phyloP scores from a whole-genome alignment of 2,329 filamentous ascomycete genomes.

The Fusarium sp. region DNA sequence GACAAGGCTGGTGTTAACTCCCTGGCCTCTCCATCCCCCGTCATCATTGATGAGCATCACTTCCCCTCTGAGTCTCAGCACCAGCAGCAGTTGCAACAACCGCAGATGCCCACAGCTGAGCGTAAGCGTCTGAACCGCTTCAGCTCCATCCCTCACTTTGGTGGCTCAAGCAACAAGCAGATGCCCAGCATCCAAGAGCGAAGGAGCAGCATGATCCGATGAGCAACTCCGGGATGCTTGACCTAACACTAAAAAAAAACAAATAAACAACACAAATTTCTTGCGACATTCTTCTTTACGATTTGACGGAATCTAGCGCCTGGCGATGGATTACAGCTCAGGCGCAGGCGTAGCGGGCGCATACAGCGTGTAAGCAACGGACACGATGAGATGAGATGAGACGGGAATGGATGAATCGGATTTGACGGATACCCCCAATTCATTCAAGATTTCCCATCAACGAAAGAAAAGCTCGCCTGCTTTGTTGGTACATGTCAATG shows the following conservation, averaged over 20 bases:
- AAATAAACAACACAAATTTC: slow-evolving; percentile 29
- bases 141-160: slow-evolving; percentile 69
- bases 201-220: slow-evolving; percentile 58
- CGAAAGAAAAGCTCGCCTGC: slow-evolving; percentile 20
- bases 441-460: slow-evolving; percentile 33
- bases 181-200: slow-evolving; percentile 56
- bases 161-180: slow-evolving; percentile 55
- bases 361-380: slow-evolving; percentile 39
- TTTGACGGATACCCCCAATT: slow-evolving; percentile 44
- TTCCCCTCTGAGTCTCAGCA: slow-evolving; percentile 35
- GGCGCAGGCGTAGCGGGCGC: slow-evolving; percentile 40
- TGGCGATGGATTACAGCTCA: slow-evolving; percentile 28
- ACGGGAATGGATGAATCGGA: slow-evolving; percentile 41
- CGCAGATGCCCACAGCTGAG: slow-evolving; percentile 37
- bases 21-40: slow-evolving; percentile 40
- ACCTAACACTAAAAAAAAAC: slow-evolving; percentile 27
- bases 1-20: slow-evolving; percentile 48
- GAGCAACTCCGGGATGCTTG: slow-evolving; percentile 30
- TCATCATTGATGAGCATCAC: slow-evolving; percentile 46
- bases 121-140: slow-evolving; percentile 68
- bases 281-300: slow-evolving; percentile 38
- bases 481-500: slow-evolving; percentile 23
- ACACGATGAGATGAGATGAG: slow-evolving; percentile 42
- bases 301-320: slow-evolving; percentile 48
- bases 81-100: slow-evolving; percentile 36